A percentile compares a stretch with the other conserved stretches of the same genome.
Evolutionary conservation across 106 monocot genomes (phyloP).

Genomic region (Apostasia shenzhenica): DNA sequence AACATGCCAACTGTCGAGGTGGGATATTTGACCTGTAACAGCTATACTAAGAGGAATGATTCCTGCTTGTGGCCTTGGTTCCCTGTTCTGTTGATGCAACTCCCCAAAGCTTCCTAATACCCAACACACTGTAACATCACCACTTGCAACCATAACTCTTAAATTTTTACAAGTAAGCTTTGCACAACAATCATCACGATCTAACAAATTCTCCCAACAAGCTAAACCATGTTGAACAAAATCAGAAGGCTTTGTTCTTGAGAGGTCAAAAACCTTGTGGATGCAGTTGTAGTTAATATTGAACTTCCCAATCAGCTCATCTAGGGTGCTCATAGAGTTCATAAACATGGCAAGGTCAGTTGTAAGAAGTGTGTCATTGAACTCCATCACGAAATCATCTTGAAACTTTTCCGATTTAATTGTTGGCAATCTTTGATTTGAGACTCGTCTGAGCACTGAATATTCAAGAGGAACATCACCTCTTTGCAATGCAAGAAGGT

Average conservation of each 20-base stretch:
- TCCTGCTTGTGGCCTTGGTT: constrained; percentile 81
- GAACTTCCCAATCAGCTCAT: no score
- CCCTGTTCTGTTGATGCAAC: constrained; percentile 51
- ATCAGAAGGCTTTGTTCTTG: constrained; percentile 57
- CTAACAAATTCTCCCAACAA: constrained; percentile 79
- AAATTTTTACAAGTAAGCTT: constrained; percentile 55
- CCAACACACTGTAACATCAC: constrained; percentile 99
- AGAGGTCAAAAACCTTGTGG: constrained; percentile 78
- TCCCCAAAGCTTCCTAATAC: constrained; percentile 73
- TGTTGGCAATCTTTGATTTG: no score
- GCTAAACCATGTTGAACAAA: constrained; percentile 76
- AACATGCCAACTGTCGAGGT: constrained; percentile 68
- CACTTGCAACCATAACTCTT: constrained; percentile 94
- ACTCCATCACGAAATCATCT: no score
- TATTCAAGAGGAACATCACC: no score
- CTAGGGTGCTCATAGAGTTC: no score
- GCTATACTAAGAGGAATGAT: constrained; percentile 98
- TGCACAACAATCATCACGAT: constrained; percentile 64
- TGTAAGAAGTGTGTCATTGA: no score
- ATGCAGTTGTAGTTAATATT: no score
- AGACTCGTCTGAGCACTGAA: no score
- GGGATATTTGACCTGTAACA: constrained; percentile 46
- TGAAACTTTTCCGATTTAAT: no score
- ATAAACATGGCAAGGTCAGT: no score
- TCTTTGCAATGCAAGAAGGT: no score